These are phyloP conservation scores for Huntiella omanensis DNA, from an alignment of 2,329 filamentous ascomycete species.

Conservation along the genomic window DNA sequence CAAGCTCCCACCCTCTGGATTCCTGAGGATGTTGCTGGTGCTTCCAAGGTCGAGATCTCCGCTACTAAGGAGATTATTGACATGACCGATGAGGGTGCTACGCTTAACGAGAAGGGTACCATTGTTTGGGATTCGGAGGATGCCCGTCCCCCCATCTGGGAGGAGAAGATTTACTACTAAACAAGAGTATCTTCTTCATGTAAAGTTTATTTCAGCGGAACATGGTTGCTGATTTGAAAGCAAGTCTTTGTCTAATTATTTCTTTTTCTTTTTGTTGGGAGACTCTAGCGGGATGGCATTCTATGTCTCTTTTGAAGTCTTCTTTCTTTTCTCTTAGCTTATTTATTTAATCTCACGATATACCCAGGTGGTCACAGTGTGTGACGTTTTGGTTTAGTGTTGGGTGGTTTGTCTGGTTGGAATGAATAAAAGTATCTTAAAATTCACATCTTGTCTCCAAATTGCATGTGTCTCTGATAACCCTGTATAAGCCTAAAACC, in stretches of 20 bases:
- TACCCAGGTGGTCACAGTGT: not conserved
- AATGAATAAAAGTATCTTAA: too few relatives aligned
- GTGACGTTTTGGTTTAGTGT: not conserved
- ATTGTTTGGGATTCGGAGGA: conserved; percentile 24
- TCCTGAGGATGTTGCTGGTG: conserved; percentile 52
- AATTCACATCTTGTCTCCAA: too few relatives aligned
- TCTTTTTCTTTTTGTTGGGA: not conserved
- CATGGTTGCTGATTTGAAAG: not conserved
- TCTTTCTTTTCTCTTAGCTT: not conserved
- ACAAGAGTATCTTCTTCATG: not conserved
- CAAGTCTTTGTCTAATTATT: conserved; percentile 2
- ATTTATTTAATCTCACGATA: conserved; percentile 4
- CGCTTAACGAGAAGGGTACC: conserved; percentile 43
- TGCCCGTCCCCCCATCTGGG: conserved; percentile 26
- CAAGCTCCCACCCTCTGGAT: conserved; percentile 63
- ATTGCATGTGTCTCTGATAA: too few relatives aligned
- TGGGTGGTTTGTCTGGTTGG: not conserved
- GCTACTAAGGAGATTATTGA: conserved; percentile 54
- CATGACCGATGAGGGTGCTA: conserved; percentile 64
- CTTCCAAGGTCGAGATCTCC: conserved; percentile 58
- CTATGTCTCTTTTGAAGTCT: not conserved
- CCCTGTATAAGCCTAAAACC: too few relatives aligned
- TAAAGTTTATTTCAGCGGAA: not conserved
- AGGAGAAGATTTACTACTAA: conserved; percentile 27
- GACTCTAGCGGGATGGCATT: not conserved